Conservation (phyloP, 768 basidiomycete species). For the Lanmaoa rubissima region DNA sequence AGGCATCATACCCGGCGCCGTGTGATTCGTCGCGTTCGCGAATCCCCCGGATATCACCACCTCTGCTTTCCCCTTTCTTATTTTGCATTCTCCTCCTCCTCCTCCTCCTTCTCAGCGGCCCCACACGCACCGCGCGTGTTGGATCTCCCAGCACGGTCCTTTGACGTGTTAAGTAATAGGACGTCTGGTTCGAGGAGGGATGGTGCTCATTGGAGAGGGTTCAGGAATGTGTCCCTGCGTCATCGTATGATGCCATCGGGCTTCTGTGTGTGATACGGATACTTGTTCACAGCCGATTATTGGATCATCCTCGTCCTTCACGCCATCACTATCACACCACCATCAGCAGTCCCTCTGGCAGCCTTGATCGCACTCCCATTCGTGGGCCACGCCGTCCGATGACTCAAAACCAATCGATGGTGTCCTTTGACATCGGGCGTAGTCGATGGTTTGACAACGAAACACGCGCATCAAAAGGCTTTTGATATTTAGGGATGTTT, state of each 20-base stretch:
- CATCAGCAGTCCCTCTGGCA: not conserved
- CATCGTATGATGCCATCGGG: not conserved
- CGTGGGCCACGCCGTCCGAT: not conserved
- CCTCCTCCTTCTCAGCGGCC: not conserved
- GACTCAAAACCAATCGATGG: constrained; percentile 10
- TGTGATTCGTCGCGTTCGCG: too few relatives aligned
- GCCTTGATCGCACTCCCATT: not conserved
- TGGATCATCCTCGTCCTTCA: constrained; percentile 1
- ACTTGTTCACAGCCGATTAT: not conserved
- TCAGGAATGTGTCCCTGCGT: not conserved
- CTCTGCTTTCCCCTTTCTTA: not conserved
- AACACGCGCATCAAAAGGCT: constrained; percentile 38
- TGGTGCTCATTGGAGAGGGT: not conserved
- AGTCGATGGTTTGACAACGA: constrained; percentile 29
- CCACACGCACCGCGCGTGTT: not conserved
- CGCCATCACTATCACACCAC: not conserved
- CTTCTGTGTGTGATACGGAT: not conserved
- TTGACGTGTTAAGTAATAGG: not conserved
- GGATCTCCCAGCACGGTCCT: not conserved
- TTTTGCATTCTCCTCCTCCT: too few relatives aligned
- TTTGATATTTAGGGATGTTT: constrained; percentile 25
- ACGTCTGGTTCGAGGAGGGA: not conserved
- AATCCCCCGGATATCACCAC: too few relatives aligned
- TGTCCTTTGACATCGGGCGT: constrained; percentile 26
- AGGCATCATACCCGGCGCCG: too few relatives aligned